phyloP scores from a whole-genome alignment of 768 basidiomycete genomes.

The Boletus sensibilis region DNA sequence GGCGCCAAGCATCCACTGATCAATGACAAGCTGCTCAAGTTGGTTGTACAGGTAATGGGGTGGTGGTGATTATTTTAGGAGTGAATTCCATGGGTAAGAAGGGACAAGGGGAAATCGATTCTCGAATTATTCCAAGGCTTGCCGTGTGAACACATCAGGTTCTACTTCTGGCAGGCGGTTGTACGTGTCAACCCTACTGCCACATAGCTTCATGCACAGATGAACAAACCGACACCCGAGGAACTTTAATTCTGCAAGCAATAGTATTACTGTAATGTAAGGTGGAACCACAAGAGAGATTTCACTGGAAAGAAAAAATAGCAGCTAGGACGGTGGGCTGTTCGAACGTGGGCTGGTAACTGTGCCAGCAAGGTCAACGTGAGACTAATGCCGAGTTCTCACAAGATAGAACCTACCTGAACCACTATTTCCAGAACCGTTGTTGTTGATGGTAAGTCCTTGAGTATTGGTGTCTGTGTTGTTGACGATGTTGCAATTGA shows the following conservation, averaged over 20 bases:
- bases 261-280: neutral
- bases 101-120: neutral
- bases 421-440: neutral
- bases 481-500: slow-evolving; percentile 3
- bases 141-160: neutral
- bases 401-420: neutral
- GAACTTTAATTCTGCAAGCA: neutral
- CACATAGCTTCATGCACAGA: neutral
- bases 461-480: neutral
- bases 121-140: neutral
- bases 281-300: neutral
- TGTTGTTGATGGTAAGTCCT: neutral
- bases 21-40: no score
- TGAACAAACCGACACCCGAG: neutral
- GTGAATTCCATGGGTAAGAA: neutral
- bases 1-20: neutral
- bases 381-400: neutral
- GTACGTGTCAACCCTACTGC: neutral
- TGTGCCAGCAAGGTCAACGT: neutral
- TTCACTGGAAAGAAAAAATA: neutral
- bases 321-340: neutral
- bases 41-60: neutral
- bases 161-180: no score
- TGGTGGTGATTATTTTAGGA: neutral
- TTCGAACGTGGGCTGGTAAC: neutral